These are phyloP conservation scores for Trichosporon coremiiforme DNA, from an alignment of 1,284 basidiomycete species.

Conservation along the genomic window DNA sequence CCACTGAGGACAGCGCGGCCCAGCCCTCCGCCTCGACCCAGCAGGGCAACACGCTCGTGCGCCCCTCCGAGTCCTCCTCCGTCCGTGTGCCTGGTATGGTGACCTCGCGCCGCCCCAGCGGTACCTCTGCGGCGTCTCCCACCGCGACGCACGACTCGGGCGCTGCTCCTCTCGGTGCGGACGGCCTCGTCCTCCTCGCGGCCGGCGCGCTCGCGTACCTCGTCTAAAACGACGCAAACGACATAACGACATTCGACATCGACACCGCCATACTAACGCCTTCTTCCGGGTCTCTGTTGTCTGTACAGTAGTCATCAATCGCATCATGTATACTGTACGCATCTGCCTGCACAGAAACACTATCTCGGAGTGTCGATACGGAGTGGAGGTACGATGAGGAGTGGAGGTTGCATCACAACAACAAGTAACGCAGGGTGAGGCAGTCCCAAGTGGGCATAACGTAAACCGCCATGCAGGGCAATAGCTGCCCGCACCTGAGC, in stretches of 20 bases:
- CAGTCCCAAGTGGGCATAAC: neutral
- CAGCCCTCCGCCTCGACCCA: neutral
- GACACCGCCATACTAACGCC: neutral
- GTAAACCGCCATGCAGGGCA: neutral
- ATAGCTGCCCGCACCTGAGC: neutral
- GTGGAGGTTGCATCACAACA: neutral
- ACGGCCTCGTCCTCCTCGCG: neutral
- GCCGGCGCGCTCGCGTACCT: slow-evolving; percentile 7
- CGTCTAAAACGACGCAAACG: neutral
- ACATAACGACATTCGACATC: neutral
- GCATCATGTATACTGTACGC: slow-evolving; percentile 12
- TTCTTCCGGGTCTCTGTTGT: slow-evolving; percentile 7
- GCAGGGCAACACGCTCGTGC: slow-evolving; percentile 15
- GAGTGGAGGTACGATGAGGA: neutral
- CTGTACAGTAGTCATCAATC: neutral
- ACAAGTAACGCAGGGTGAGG: neutral
- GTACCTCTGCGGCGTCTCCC: neutral
- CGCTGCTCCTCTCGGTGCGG: neutral
- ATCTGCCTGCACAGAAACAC: neutral
- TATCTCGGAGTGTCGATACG: neutral
- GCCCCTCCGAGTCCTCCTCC: neutral
- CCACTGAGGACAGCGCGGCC: neutral
- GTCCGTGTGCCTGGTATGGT: neutral
- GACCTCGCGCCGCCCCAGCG: neutral
- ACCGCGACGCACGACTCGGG: neutral